Evolutionary conservation across 106 monocot species (phyloP).

Genomic region (Dendrobium chrysotoxum): DNA sequence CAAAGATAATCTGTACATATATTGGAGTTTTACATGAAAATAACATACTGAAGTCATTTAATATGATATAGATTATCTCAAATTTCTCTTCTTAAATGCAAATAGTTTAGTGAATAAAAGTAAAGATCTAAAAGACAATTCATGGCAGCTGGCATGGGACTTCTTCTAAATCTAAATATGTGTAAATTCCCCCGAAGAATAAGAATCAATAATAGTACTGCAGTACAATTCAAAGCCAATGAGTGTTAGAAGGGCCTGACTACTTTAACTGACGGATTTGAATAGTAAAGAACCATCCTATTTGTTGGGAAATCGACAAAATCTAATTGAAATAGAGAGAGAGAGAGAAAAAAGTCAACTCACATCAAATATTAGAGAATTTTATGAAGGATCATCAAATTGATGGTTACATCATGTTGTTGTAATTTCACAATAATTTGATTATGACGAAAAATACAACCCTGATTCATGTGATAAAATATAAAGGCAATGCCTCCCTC

Average conservation of each 20-base stretch:
- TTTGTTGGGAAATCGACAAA: no score
- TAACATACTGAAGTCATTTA: not conserved
- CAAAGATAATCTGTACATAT: constrained; percentile 76
- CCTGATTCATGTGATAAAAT: no score
- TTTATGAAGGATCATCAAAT: no score
- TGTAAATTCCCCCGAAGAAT: not conserved
- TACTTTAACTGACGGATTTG: not conserved
- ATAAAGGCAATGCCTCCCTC: no score
- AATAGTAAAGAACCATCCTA: not conserved
- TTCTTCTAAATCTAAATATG: not conserved
- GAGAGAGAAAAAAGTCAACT: no score
- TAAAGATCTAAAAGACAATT: not conserved
- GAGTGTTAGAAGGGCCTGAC: not conserved
- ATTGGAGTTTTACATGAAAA: constrained; percentile 3
- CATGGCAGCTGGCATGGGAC: not conserved
- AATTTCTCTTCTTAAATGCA: not conserved
- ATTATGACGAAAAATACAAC: no score
- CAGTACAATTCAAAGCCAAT: not conserved
- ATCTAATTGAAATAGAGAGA: no score
- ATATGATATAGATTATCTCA: not conserved
- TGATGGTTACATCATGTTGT: no score
- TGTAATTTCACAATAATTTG: no score
- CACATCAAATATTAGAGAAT: no score
- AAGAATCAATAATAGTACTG: not conserved
- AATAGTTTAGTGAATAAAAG: not conserved